Conservation (phyloP, 192 early-diverging fungal species). For the Coemansia sp. region DNA sequence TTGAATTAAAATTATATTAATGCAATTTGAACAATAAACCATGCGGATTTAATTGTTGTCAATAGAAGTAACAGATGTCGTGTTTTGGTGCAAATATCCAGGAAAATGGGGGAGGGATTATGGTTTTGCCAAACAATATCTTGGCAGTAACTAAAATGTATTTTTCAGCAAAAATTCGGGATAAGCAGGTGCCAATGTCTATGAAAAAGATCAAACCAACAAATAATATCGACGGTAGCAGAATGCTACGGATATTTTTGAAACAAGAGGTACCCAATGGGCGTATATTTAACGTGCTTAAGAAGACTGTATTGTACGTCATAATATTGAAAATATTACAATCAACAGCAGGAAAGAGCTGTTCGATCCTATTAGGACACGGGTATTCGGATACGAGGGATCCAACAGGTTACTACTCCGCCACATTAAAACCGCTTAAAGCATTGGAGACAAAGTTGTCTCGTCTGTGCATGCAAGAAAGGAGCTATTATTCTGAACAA, state of each 20-base stretch:
- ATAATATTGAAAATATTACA: too few species aligned
- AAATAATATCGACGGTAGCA: too few species aligned
- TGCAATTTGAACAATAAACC: not conserved
- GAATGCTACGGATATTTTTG: too few species aligned
- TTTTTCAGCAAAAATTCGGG: too few species aligned
- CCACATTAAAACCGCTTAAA: not conserved
- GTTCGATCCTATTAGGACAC: not conserved
- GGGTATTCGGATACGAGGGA: constrained; percentile 2
- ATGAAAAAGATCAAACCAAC: too few species aligned
- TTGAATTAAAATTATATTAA: not conserved
- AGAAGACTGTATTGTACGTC: too few species aligned
- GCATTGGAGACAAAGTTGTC: too few species aligned
- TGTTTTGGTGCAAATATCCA: constrained; percentile 1
- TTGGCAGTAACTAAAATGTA: not conserved
- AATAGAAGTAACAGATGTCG: not conserved
- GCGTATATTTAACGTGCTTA: too few species aligned
- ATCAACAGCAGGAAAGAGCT: too few species aligned
- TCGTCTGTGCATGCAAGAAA: not conserved
- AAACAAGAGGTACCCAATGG: too few species aligned
- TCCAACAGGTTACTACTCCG: constrained; percentile 1
- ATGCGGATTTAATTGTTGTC: not conserved
- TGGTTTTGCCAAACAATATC: not conserved
- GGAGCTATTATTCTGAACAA: too few species aligned
- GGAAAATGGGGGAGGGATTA: not conserved
- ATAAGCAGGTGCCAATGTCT: too few species aligned